Base-by-base conservation (phyloP, 2,329 filamentous ascomycete genomes). In the Colletotrichum tropicicola region DNA sequence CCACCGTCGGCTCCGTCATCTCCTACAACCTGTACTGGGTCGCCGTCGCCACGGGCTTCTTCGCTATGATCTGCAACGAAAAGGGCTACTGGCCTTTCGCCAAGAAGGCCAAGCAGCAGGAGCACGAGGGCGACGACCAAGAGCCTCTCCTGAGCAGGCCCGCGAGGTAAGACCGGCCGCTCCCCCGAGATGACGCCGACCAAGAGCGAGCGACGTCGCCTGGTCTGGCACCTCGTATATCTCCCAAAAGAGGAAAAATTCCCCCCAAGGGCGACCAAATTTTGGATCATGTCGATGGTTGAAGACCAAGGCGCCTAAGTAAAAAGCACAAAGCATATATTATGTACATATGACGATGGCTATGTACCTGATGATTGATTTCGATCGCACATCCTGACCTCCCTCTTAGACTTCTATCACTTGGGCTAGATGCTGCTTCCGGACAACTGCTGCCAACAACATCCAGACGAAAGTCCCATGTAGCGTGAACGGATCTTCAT, bases 1-100 rank as follows among this genome's bases (percentile, higher is more conserved):
- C 67, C 35, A 68, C 67, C n/a, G 57, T 68, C 44, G 67, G 67
- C 41, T 68, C 67, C 48, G 65, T 68, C 60, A 52, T 68, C 48
- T 67, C 67, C 15, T 68, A 68, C 56, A 68, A 68, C 41, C 59
- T 68, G 21, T 68, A 68, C 56, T 68, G 67, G 67, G 61, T 65
- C 39, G 60, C 55, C 12, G 65, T 68, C 59, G 60, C 65, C 47
- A 23, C 57, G 23, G 65, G 67, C 45, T 65, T 68, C 47, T 53
- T 67, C n/a, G 32, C 17, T 45, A 59, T 68, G 67, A 63, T 63
- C 47, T 65, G 60, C 44, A 60, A 60, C 12, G 67, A 68, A 32
- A 62, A 68, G 66, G 59, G 59, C 0, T 56, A 65, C 49, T 55
- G 61, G 61, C 57, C 56, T n/a, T 65, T 51, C 25, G 35, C 25